A percentile compares a stretch with the other conserved stretches of the same genome.
Evolutionary conservation across 2,329 filamentous ascomycete genomes (phyloP).

Genomic region (Cucurbitaria berberidis): DNA sequence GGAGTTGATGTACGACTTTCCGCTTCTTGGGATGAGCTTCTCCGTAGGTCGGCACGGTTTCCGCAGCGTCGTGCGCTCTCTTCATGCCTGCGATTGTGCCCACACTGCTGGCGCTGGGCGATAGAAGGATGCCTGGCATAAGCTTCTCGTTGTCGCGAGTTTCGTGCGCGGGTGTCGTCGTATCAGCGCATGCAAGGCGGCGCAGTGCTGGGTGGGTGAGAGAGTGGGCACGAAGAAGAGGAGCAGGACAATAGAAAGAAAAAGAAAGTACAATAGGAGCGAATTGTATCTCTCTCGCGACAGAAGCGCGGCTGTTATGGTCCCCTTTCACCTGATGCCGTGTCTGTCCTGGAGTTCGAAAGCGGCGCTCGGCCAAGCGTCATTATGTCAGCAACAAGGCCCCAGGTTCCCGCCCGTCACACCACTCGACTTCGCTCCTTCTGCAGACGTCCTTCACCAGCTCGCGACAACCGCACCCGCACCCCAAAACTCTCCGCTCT

Average conservation of each 20-base stretch:
- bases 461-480: slow-evolving; percentile 35
- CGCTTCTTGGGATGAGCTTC: slow-evolving; percentile 42
- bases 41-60: slow-evolving; percentile 25
- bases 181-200: slow-evolving; percentile 15
- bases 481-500: slow-evolving; percentile 38
- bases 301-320: slow-evolving; percentile 8
- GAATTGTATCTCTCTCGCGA: slow-evolving; percentile 8
- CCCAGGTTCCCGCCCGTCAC: slow-evolving; percentile 15
- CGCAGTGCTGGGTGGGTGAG: slow-evolving; percentile 7
- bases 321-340: not conserved
- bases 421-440: slow-evolving; percentile 41
- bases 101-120: slow-evolving; percentile 38
- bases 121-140: slow-evolving; percentile 43
- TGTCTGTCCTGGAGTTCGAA: not conserved
- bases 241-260: too few relatives aligned
- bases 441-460: slow-evolving; percentile 34
- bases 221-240: not conserved
- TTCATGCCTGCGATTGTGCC: slow-evolving; percentile 45
- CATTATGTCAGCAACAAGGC: slow-evolving; percentile 1
- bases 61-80: slow-evolving; percentile 35
- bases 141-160: slow-evolving; percentile 23
- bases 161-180: slow-evolving; percentile 9
- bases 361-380: not conserved
- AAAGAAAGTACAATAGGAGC: slow-evolving; percentile 5
- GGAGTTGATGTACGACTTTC: slow-evolving; percentile 42